Percentiles rank a stretch among this genome's conserved stretches.
Evolutionary conservation across 2,329 filamentous ascomycete genomes (phyloP).

Genomic region (Nectriaceae sp.): DNA sequence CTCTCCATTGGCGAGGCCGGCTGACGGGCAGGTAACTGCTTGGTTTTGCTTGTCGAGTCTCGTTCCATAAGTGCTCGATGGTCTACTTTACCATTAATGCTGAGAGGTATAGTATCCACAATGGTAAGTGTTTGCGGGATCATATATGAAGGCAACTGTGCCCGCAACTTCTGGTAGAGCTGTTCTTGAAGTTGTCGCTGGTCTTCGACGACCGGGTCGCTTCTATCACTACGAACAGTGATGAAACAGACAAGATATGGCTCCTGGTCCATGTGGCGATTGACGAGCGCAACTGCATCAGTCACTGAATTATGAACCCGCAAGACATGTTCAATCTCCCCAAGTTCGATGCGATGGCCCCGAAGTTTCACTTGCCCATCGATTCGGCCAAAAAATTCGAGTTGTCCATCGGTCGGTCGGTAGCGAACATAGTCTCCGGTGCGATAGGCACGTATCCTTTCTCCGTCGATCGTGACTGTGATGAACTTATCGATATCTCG

Average conservation of each 20-base stretch:
- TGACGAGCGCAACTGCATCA: slow-evolving; percentile 19
- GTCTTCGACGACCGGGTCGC: not conserved
- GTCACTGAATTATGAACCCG: slow-evolving; percentile 9
- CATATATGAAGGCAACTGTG: not conserved
- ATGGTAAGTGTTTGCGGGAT: not conserved
- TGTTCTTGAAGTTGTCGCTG: not conserved
- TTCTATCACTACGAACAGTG: not conserved
- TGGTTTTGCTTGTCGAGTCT: not conserved
- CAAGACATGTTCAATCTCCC: slow-evolving; percentile 28
- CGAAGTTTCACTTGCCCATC: slow-evolving; percentile 34
- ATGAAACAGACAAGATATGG: slow-evolving; percentile 4
- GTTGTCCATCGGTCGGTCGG: slow-evolving; percentile 17
- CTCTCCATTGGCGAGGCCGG: not conserved
- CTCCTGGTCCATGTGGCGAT: slow-evolving; percentile 3
- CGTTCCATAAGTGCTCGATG: not conserved
- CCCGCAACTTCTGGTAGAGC: not conserved
- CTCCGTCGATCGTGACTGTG: too few relatives aligned
- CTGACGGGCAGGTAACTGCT: not conserved
- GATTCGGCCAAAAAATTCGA: slow-evolving; percentile 31
- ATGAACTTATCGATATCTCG: slow-evolving; percentile 18
- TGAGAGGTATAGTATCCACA: not conserved
- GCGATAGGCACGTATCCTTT: too few relatives aligned
- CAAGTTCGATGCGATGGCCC: slow-evolving; percentile 32
- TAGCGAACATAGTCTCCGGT: slow-evolving; percentile 30
- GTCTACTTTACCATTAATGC: not conserved